phyloP scores from a whole-genome alignment of 2,329 filamentous ascomycete species.

The Pseudocercospora cruenta region DNA sequence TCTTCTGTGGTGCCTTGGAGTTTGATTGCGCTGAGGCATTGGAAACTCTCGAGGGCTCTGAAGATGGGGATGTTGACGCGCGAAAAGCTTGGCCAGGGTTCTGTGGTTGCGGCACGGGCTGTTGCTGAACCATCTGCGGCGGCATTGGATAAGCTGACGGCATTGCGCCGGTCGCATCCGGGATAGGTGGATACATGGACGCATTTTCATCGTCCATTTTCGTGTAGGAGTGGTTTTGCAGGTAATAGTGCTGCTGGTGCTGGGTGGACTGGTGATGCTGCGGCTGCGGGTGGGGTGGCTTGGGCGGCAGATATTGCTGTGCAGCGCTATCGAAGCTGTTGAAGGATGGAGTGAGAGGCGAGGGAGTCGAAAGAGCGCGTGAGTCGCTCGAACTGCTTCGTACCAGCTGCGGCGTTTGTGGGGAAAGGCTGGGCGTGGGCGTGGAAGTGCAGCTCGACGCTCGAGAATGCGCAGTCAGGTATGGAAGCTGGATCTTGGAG shows the following conservation, averaged over 20 bases:
- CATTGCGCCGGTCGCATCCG: slow-evolving; percentile 37
- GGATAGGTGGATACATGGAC: slow-evolving; percentile 43
- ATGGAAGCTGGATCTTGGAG: slow-evolving; percentile 32
- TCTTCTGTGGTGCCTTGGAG: slow-evolving; percentile 49
- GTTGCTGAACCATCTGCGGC: slow-evolving; percentile 27
- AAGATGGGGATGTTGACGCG: slow-evolving; percentile 54
- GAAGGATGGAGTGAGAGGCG: slow-evolving; percentile 52
- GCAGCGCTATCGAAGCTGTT: slow-evolving; percentile 33
- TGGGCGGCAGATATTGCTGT: slow-evolving; percentile 21
- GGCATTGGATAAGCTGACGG: slow-evolving; percentile 39
- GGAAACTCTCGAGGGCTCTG: slow-evolving; percentile 49
- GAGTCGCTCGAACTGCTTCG: slow-evolving; percentile 54
- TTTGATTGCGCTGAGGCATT: slow-evolving; percentile 50
- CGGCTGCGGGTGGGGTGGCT: slow-evolving; percentile 28
- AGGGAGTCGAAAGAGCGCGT: slow-evolving; percentile 47
- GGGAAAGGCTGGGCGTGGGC: slow-evolving; percentile 50
- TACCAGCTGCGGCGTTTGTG: slow-evolving; percentile 50
- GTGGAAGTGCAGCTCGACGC: slow-evolving; percentile 50
- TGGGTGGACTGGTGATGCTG: slow-evolving; percentile 21
- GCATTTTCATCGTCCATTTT: slow-evolving; percentile 42
- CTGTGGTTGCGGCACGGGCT: slow-evolving; percentile 22
- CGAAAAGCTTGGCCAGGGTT: slow-evolving; percentile 17
- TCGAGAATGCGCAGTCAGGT: slow-evolving; percentile 27
- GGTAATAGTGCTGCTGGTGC: slow-evolving; percentile 28
- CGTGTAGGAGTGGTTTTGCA: slow-evolving; percentile 22